A percentile compares a stretch with the other conserved stretches of the same genome.
Evolutionary conservation across 108 stramenopile species (phyloP).

Genomic region (Fistulifera pelliculosa): DNA sequence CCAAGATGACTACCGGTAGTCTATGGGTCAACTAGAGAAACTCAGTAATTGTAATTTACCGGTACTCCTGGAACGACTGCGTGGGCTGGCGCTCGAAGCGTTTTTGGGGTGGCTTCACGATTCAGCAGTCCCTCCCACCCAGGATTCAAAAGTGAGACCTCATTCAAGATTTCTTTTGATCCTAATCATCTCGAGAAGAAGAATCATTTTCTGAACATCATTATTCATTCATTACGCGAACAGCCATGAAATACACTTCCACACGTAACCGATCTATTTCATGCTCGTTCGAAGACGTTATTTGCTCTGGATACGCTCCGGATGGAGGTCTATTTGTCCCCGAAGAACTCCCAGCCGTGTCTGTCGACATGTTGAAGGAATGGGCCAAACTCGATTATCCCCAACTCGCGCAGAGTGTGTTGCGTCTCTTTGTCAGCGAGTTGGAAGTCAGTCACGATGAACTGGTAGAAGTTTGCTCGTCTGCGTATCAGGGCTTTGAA

Average conservation of each 20-base stretch:
- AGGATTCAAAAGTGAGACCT: too few relatives aligned
- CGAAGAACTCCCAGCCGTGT: slow-evolving; percentile 37
- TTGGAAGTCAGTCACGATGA: slow-evolving; percentile 37
- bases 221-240: too few relatives aligned
- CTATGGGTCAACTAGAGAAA: too few relatives aligned
- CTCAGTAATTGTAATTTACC: too few relatives aligned
- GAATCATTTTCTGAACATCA: too few relatives aligned
- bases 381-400: slow-evolving; percentile 53
- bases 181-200: too few relatives aligned
- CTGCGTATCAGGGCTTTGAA: slow-evolving; percentile 35
- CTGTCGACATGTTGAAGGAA: slow-evolving; percentile 18
- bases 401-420: slow-evolving; percentile 42
- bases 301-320: slow-evolving; percentile 73
- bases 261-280: slow-evolving; percentile 33
- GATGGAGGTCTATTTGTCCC: slow-evolving; percentile 88
- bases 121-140: too few relatives aligned
- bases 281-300: slow-evolving; percentile 66
- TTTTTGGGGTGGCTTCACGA: too few relatives aligned
- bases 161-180: too few relatives aligned
- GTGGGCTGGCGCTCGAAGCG: too few relatives aligned
- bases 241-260: slow-evolving; percentile 57
- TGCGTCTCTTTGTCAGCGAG: slow-evolving; percentile 46
- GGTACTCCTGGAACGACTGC: too few relatives aligned
- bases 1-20: too few relatives aligned
- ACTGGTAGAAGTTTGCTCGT: slow-evolving; percentile 31